phyloP scores from a whole-genome alignment of 2,329 filamentous ascomycete genomes.

The Aspergillus awamori region DNA sequence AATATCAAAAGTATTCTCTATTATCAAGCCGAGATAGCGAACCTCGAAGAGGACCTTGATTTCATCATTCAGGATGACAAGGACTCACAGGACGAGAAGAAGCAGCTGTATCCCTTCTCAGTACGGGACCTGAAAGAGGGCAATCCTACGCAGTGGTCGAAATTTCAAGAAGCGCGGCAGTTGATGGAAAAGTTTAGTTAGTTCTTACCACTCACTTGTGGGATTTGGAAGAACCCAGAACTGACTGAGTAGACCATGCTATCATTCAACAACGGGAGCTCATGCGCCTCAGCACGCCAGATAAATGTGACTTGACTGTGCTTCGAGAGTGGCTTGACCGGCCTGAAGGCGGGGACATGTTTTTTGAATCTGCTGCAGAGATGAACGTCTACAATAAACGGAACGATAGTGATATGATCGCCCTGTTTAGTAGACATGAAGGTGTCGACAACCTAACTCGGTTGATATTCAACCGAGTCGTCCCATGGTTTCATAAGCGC shows the following conservation, averaged over 20 bases:
- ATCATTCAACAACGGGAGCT: conserved; percentile 6
- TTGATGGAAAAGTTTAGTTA: conserved; percentile 11
- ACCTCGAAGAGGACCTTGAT: conserved; percentile 1
- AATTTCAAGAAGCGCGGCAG: conserved; percentile 4
- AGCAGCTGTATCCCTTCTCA: neutral
- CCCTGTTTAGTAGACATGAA: conserved; percentile 1
- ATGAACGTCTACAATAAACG: neutral
- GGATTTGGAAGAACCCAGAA: neutral
- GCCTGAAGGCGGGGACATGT: neutral
- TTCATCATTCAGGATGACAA: conserved; percentile 4
- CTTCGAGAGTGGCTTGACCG: conserved; percentile 4
- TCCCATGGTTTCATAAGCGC: conserved; percentile 3
- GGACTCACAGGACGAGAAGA: neutral
- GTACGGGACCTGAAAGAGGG: conserved; percentile 9
- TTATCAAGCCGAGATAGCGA: conserved; percentile 9
- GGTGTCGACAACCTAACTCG: conserved; percentile 1
- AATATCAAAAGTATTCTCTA: conserved; percentile 12
- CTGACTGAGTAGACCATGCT: neutral
- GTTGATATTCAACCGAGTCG: neutral
- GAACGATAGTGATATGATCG: conserved; percentile 1
- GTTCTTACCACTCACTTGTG: neutral
- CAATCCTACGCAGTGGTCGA: conserved; percentile 4
- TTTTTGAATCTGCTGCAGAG: neutral
- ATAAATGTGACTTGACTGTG: neutral
- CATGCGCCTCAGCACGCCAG: conserved; percentile 1